Evolutionary conservation across 208 protist genomes (phyloP).

Genomic region (Leishmania turanica): DNA sequence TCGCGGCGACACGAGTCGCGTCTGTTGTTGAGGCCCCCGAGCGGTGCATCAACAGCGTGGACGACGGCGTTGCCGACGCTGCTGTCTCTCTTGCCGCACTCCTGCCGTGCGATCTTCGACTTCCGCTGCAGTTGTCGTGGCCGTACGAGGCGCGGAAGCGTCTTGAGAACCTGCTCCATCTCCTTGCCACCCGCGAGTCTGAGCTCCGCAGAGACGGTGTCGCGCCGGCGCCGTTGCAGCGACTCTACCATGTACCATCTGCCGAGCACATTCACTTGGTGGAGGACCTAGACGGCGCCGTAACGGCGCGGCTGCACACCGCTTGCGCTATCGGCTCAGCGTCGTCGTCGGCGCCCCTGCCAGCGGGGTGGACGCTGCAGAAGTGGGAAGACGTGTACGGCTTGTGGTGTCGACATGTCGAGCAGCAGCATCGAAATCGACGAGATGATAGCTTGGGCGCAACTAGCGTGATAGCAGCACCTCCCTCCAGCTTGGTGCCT

Average conservation of each 20-base stretch:
- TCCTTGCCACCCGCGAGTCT: constrained; percentile 35
- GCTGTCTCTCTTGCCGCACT: not conserved
- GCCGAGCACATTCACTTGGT: constrained; percentile 11
- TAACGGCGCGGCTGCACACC: not conserved
- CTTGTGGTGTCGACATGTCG: constrained; percentile 19
- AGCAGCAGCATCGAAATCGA: not conserved
- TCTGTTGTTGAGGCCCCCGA: not conserved
- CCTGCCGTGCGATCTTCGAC: constrained; percentile 4
- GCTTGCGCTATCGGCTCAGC: constrained; percentile 5
- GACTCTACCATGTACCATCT: constrained; percentile 9
- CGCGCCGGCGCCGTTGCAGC: constrained; percentile 7
- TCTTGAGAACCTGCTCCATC: constrained; percentile 43
- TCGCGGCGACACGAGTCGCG: too few species aligned
- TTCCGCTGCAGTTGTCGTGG: constrained; percentile 34
- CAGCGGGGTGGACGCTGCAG: not conserved
- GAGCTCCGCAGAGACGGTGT: constrained; percentile 13
- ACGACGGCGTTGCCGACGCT: not conserved
- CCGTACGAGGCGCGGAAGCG: constrained; percentile 25
- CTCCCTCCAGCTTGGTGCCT: not conserved
- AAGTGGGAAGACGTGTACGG: constrained; percentile 9
- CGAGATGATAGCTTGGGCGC: not conserved
- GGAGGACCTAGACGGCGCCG: constrained; percentile 12
- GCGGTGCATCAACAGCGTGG: not conserved
- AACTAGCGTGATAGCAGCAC: not conserved
- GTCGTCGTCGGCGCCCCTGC: not conserved